A percentile compares a stretch with the other conserved stretches of the same genome.
Evolutionary conservation across 1,139 yeast species (phyloP).

Genomic region (Zygosaccharomyces sapae): DNA sequence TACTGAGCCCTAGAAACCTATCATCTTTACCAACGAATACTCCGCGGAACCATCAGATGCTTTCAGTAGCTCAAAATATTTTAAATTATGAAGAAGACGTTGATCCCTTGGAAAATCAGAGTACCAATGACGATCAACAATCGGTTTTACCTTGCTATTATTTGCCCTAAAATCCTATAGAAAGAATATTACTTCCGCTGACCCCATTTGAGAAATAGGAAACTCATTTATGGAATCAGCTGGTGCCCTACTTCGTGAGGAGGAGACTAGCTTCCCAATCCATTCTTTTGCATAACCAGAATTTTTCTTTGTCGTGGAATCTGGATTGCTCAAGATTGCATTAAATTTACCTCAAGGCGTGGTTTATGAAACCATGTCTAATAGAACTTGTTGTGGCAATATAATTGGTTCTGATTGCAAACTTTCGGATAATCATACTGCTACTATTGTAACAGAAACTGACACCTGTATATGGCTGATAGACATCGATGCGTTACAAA

Average conservation of each 20-base stretch:
- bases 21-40: slow-evolving; percentile 37
- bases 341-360: slow-evolving; percentile 53
- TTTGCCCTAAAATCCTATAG: slow-evolving; percentile 32
- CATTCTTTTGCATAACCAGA: slow-evolving; percentile 23
- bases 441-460: slow-evolving; percentile 41
- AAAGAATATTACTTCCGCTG: slow-evolving; percentile 37
- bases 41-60: slow-evolving; percentile 40
- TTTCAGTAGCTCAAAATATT: slow-evolving; percentile 39
- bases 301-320: slow-evolving; percentile 62
- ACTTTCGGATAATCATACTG: slow-evolving; percentile 21
- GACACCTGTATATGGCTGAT: slow-evolving; percentile 75
- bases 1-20: slow-evolving; percentile 10
- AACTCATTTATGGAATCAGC: slow-evolving; percentile 29
- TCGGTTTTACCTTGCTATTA: slow-evolving; percentile 30
- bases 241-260: slow-evolving; percentile 28
- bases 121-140: slow-evolving; percentile 24
- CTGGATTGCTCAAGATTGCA: slow-evolving; percentile 67
- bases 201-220: slow-evolving; percentile 24
- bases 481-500: slow-evolving; percentile 45
- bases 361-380: slow-evolving; percentile 71
- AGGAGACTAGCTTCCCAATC: slow-evolving; percentile 22
- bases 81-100: slow-evolving; percentile 36
- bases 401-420: slow-evolving; percentile 25
- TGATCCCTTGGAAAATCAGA: slow-evolving; percentile 43
- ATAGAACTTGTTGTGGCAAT: slow-evolving; percentile 84